Evolutionary conservation across 306 rosid species (phyloP).

Genomic region (Lagenaria siceraria): DNA sequence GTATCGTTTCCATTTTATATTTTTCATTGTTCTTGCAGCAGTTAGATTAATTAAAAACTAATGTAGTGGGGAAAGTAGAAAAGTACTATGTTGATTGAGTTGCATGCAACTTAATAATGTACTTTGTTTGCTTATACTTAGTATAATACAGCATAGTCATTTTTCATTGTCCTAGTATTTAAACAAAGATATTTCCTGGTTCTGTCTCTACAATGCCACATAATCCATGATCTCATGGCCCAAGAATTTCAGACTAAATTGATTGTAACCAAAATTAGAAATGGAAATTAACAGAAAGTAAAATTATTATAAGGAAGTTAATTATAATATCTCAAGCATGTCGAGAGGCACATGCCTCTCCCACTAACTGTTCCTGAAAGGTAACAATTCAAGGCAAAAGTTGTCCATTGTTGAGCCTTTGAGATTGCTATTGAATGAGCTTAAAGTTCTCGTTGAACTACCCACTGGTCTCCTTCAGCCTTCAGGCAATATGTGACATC

Average conservation of each 20-base stretch:
- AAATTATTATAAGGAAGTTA: neutral
- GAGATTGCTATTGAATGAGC: neutral
- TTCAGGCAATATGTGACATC: neutral
- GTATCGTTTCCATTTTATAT: constrained; percentile 16
- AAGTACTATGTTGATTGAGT: neutral
- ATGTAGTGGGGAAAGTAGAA: neutral
- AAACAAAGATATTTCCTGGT: neutral
- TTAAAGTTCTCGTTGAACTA: neutral
- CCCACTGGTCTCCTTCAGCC: neutral
- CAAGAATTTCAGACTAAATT: neutral
- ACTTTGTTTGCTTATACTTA: neutral
- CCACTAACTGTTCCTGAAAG: neutral
- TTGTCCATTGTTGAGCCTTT: neutral
- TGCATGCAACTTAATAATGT: neutral
- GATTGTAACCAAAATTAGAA: neutral
- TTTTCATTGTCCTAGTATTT: neutral
- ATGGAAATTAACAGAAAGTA: neutral
- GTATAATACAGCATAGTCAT: neutral
- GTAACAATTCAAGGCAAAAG: neutral
- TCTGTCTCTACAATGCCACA: neutral
- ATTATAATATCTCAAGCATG: neutral
- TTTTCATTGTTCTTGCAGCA: neutral
- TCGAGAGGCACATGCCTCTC: neutral
- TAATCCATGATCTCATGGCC: neutral
- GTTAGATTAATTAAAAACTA: neutral